Conservation (phyloP, 2,329 filamentous ascomycete genomes). For the Sporothrix brunneoviolacea region DNA sequence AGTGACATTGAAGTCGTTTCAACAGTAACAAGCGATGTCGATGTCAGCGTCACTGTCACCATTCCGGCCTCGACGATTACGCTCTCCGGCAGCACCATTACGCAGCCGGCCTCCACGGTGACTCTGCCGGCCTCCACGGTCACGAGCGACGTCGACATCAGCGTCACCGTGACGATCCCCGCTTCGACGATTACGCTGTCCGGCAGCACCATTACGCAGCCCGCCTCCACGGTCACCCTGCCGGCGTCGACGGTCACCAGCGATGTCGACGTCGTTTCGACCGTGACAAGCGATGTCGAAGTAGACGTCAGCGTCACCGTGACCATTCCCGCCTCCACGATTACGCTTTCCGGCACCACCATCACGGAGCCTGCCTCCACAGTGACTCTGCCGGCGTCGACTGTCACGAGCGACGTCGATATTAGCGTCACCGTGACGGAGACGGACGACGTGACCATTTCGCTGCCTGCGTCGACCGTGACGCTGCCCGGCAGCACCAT, state of each 20-base stretch:
- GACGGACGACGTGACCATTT: not conserved
- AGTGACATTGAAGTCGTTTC: too few relatives aligned
- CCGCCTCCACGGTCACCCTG: slow-evolving; percentile 3
- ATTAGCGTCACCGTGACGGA: not conserved
- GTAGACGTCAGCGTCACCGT: too few relatives aligned
- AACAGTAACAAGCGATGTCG: too few relatives aligned
- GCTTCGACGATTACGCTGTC: slow-evolving; percentile 2
- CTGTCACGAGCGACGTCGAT: slow-evolving; percentile 14
- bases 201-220: not conserved
- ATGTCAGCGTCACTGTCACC: too few relatives aligned
- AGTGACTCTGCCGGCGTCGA: slow-evolving; percentile 5
- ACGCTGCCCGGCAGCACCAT: not conserved
- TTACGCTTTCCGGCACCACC: not conserved
- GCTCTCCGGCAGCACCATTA: too few relatives aligned
- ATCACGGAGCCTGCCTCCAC: slow-evolving; percentile 11
- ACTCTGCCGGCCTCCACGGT: slow-evolving; percentile 10
- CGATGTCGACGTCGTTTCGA: too few relatives aligned
- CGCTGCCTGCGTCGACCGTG: not conserved
- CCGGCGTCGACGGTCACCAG: slow-evolving; percentile 2
- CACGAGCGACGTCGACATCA: slow-evolving; percentile 9
- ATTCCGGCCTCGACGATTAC: not conserved
- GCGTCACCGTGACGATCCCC: slow-evolving; percentile 9
- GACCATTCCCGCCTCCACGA: not conserved
- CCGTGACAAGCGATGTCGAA: too few relatives aligned
- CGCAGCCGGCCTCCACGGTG: slow-evolving; percentile 5